Evolutionary conservation across 345 rosid genomes (phyloP), one percentile per base, ranked within the genome.

Genomic region (Ceriops zippeliana): DNA sequence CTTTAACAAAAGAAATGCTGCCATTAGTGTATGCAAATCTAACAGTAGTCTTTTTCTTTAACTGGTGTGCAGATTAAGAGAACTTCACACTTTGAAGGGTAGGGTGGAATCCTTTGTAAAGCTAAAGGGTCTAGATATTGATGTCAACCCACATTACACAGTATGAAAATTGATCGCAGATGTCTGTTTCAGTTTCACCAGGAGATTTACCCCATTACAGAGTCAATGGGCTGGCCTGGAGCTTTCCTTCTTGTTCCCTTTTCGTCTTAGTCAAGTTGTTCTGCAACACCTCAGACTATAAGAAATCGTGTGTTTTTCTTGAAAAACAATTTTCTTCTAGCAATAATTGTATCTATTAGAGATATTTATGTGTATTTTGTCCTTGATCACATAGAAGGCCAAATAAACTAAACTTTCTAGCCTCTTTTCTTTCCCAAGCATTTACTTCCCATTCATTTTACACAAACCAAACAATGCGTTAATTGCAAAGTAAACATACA

Each of bases 71-170:
- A 84, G 90, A 76, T 54, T 83, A 57, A 83, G 86, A 68, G 92
- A 87, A 77, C 81, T 87, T 52, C 86, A 75, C 73, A 87, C 90
- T 1, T 77, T 87, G 64, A 87, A 87, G 75, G 92, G 92, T 46
- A 84, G 57, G 65, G 86, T 87, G 1, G 89, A 87, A 72, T 85
- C 88, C 3, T 84, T 85, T 31, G 88, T 88, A 34, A 85, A 76
- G 74, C 63, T 87, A 66, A 82, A 81, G 73, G 90, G 86, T 3
- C 70, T 85, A 21, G 86, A 84, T 24, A 79, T 85, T 26, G 92
- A 85, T 57, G 87, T 84, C 59, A 85, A 87, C 69, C 86, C 87
- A 5, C 85, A 85, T 68, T 81, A 82, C 74, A 86, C 85, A 2
- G 82, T 83, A 52, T 86, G 79, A 81, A 31, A 31, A 31, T 28